Evolutionary conservation across 2,329 filamentous ascomycete genomes (phyloP), one percentile per base, ranked within the genome.

Genomic region (Ciborinia camelliae): DNA sequence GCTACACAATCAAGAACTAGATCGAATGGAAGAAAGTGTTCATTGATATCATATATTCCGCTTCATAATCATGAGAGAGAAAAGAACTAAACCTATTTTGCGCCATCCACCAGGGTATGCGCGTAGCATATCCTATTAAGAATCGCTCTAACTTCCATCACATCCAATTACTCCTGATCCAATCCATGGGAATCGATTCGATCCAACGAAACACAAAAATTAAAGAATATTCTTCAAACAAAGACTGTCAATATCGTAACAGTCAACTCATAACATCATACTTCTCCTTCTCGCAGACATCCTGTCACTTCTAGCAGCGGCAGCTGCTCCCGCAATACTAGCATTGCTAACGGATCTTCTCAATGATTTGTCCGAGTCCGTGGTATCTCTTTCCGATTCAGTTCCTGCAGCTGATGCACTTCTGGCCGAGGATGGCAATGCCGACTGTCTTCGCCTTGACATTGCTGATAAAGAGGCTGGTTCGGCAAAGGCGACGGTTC

Each of bases 251-350:
- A 26, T 65, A 51, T 67, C 48, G 52, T 63, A 50, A 62, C 54
- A 66, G 32, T 23, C 66, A 68, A 65, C 69, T 75, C 71, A 76
- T 74, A 75, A 67, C 73, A 76, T 75, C 74, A 75, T 76, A 60
- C 74, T 76, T 66, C 72, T 70, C 60, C 74, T 73, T 51, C 74
- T 68, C 53, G 69, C 70, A 18, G 70, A 68, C 18, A 74, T 68
- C 39, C 74, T 70, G 28, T 74, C 73, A 54, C 67, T 68, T 61
- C 73, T 71, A n/a, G 70, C 66, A 10, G 64, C 68, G 30, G 39
- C 58, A 32, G 47, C 64, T n/a, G 66, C 18, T 8, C 68, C 70
- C 26, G 64, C 62, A 39, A 70, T 58, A 7, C 59, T 61, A 32
- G 60, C 48, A 8, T 63, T 66, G 45, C 71, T 70, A 2, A 59